Evolutionary conservation across 2,329 filamentous ascomycete species (phyloP), one percentile per base, ranked within the genome.

Genomic region (Arthroderma sp.): DNA sequence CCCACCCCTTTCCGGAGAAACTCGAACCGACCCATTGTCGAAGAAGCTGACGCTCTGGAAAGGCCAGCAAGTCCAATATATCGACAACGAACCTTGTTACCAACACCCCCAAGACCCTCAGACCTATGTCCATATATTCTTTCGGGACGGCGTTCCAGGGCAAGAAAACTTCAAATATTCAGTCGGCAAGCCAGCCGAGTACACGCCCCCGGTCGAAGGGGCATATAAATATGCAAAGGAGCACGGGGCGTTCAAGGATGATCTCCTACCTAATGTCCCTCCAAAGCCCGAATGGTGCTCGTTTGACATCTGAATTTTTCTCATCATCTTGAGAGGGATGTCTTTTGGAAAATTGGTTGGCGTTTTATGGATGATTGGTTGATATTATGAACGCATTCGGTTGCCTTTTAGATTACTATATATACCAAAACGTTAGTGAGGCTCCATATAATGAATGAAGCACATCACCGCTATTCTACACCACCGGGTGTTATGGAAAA

Each of bases 261-360:
- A 80, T 0, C 55, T 79, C 5, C 82, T 94, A 66, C 88, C 88
- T 0, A 72, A 82, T 53, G 66, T 86, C 38, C 85, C 88, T 15
- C 88, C 88, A 0, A 80, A 80, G 62, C 72, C 78, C 49, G 86
- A 89, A 56, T 89, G 80, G 70, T 80, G 78, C 52, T 63, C 68
- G 29, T 89, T 82, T 75, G 77, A 86, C 57, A 80, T 89, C 55
- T 88, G 62, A 67, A 28, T 38, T 10, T 44, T 30, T 46, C 43
- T 31, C 7, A 7, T 34, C 31, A 22, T n/a, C 8, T 31, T 29
- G 34, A 11, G 9, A 6, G 40, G 7, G 27, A n/a, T 27, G 29
- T 5, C 6, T 4, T 42, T 34, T 10, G 6, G 15, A 22, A 22
- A 22, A 22, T 22, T 22, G 15, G 15, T 22, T 22, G 15, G 15